phyloP scores from a whole-genome alignment of 331 rosid genomes.

The Pyracantha coccinea region DNA sequence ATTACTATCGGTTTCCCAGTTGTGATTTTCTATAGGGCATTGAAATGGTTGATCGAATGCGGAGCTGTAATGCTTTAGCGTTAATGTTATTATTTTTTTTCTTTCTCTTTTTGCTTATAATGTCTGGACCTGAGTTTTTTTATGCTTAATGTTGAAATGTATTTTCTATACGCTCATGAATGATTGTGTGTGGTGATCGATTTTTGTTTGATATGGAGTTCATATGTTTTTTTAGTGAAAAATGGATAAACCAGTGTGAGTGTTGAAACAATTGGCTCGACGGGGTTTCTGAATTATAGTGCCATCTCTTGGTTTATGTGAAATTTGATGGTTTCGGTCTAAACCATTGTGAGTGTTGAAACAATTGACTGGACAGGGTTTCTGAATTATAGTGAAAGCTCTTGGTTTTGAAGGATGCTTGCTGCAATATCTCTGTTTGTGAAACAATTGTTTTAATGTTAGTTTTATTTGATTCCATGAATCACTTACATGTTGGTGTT shows the following conservation, averaged over 20 bases:
- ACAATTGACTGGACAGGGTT: too few relatives aligned
- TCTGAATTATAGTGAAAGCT: too few relatives aligned
- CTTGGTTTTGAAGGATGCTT: neutral
- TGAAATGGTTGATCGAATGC: neutral
- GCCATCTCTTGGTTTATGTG: too few relatives aligned
- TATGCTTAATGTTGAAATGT: neutral
- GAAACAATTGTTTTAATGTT: too few relatives aligned
- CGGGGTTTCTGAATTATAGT: too few relatives aligned
- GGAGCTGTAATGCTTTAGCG: neutral
- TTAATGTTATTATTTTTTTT: neutral
- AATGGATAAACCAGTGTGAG: too few relatives aligned
- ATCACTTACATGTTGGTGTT: too few relatives aligned
- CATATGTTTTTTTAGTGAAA: neutral
- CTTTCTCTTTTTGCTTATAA: too few relatives aligned
- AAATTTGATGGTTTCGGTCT: too few relatives aligned
- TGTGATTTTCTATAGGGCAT: neutral
- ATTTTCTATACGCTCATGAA: neutral
- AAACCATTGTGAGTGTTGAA: too few relatives aligned
- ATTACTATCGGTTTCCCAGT: conserved; percentile 7
- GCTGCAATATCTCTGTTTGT: neutral
- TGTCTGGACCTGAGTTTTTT: neutral
- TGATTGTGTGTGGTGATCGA: neutral
- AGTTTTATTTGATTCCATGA: too few relatives aligned
- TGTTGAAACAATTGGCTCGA: too few relatives aligned
- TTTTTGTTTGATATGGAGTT: neutral